phyloP scores from a whole-genome alignment of 2,329 filamentous ascomycete genomes.

The Didymella segeticola region DNA sequence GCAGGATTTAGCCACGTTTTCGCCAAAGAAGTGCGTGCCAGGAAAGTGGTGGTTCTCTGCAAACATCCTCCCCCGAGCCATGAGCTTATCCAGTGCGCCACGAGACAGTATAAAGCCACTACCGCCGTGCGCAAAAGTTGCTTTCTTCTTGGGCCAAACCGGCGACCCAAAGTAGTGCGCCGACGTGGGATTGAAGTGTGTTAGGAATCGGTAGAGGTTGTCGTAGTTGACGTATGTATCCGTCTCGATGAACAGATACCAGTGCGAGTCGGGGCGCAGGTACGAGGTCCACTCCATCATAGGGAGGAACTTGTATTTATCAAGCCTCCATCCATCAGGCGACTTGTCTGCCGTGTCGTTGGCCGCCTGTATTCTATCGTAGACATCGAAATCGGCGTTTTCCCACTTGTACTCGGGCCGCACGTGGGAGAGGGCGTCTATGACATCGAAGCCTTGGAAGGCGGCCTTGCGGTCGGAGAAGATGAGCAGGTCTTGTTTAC shows the following conservation, averaged over 20 bases:
- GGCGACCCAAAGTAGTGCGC: conserved; percentile 52
- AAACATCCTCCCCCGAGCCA: conserved; percentile 48
- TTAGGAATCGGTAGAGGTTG: conserved; percentile 51
- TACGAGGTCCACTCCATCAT: conserved; percentile 59
- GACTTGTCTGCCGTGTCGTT: conserved; percentile 51
- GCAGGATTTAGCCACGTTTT: conserved; percentile 42
- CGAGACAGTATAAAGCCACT: conserved; percentile 54
- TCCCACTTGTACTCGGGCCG: conserved; percentile 47
- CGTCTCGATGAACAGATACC: conserved; percentile 49
- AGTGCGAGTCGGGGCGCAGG: conserved; percentile 40
- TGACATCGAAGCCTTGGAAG: conserved; percentile 58
- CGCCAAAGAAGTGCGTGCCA: conserved; percentile 47
- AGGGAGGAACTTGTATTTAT: conserved; percentile 66
- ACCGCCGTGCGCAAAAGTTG: conserved; percentile 53
- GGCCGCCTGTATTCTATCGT: conserved; percentile 53
- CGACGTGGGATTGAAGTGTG: conserved; percentile 44
- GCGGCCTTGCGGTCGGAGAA: conserved; percentile 66
- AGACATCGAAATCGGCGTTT: conserved; percentile 60
- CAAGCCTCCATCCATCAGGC: conserved; percentile 61
- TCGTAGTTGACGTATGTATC: conserved; percentile 50
- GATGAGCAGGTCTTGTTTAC: conserved; percentile 62
- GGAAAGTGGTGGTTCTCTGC: conserved; percentile 40
- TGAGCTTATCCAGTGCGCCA: conserved; percentile 56
- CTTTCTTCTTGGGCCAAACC: conserved; percentile 43
- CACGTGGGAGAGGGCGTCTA: conserved; percentile 55